Evolutionary conservation across 1,284 basidiomycete species (phyloP).

Genomic region (Cutaneotrichosporon dermatis): DNA sequence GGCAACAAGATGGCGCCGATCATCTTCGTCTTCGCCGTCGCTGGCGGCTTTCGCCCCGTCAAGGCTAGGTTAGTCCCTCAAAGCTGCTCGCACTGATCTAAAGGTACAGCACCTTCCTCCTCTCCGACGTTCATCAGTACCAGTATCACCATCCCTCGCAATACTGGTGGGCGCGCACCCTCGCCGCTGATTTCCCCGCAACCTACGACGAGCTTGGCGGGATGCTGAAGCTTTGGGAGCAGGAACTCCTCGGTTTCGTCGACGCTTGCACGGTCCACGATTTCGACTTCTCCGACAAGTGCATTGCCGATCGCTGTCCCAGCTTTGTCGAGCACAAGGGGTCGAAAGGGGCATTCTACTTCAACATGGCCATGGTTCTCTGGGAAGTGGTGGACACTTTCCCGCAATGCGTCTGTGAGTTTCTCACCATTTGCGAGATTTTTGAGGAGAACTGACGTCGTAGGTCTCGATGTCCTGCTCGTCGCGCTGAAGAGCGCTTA

Average conservation of each 20-base stretch:
- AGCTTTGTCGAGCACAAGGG: background rate
- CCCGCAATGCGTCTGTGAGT: background rate
- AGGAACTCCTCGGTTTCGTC: background rate
- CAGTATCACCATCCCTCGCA: background rate
- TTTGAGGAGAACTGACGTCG: too few species aligned
- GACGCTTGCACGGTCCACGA: background rate
- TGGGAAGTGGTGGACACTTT: background rate
- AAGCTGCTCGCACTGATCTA: too few species aligned
- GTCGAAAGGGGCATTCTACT: background rate
- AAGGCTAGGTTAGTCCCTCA: background rate
- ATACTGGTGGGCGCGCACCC: constrained; percentile 1
- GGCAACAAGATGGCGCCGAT: background rate
- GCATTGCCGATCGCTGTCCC: background rate
- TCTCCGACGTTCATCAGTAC: background rate
- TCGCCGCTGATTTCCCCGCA: background rate
- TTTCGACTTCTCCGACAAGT: background rate
- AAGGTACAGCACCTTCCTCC: background rate
- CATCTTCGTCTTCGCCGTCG: background rate
- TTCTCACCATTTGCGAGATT: too few species aligned
- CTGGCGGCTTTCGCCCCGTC: background rate
- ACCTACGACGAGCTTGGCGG: background rate
- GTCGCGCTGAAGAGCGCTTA: background rate
- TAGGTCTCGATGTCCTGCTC: background rate
- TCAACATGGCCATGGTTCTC: background rate
- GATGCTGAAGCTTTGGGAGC: background rate